Evolutionary conservation across 176 grass and related monocot genomes (phyloP).

Genomic region (Raddia distichophylla): DNA sequence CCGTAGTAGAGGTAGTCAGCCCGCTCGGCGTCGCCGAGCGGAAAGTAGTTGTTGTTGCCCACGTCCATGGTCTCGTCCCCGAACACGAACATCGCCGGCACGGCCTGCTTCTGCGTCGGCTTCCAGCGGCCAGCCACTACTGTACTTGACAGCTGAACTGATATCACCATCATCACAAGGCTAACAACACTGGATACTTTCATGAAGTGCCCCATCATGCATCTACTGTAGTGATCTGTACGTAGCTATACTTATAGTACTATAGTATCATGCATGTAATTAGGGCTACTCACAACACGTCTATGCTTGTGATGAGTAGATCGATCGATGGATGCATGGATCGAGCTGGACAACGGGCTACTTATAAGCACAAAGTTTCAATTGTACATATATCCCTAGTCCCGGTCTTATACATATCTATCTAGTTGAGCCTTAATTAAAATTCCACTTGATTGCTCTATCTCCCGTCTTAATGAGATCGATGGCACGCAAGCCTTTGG

Average conservation of each 20-base stretch:
- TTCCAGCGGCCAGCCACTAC: neutral
- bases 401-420: too few relatives aligned
- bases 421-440: too few relatives aligned
- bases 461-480: neutral
- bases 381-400: neutral
- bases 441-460: neutral
- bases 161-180: neutral
- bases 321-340: too few relatives aligned
- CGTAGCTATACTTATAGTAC: too few relatives aligned
- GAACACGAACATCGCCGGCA: constrained; percentile 36
- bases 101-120: too few relatives aligned
- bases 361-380: constrained; percentile 4
- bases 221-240: too few relatives aligned
- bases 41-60: constrained; percentile 48
- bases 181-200: neutral
- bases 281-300: neutral
- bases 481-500: too few relatives aligned
- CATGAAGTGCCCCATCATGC: neutral
- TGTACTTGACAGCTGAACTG: neutral
- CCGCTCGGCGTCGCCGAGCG: neutral
- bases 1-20: constrained; percentile 46
- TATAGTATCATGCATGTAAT: neutral
- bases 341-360: neutral
- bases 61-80: constrained; percentile 39
- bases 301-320: neutral